Evolutionary conservation across 352 stramenopile species (phyloP).

Genomic region (Globisporangium carolinianum): DNA sequence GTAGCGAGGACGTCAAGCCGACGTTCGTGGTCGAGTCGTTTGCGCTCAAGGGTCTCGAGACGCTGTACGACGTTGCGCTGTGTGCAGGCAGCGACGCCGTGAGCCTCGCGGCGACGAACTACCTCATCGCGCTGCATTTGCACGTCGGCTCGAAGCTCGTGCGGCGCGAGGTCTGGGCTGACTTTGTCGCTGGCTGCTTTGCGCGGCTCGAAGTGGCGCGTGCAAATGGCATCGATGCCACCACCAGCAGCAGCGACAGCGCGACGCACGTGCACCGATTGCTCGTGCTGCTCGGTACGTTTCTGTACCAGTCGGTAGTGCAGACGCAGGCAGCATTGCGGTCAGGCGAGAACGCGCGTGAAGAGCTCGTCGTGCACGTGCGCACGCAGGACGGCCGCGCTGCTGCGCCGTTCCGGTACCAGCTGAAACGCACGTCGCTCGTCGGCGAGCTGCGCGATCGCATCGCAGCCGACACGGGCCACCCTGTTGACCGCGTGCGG

Average conservation of each 20-base stretch:
- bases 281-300: conserved; percentile 66
- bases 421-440: conserved; percentile 45
- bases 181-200: conserved; percentile 51
- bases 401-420: conserved; percentile 53
- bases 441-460: conserved; percentile 56
- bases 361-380: conserved; percentile 64
- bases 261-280: conserved; percentile 32
- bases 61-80: conserved; percentile 46
- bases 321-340: conserved; percentile 13
- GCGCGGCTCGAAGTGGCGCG: conserved; percentile 25
- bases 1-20: conserved; percentile 11
- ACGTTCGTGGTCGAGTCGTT: conserved; percentile 54
- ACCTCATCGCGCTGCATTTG: conserved; percentile 65
- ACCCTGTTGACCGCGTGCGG: conserved; percentile 54
- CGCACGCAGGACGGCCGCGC: conserved; percentile 58
- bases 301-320: conserved; percentile 59
- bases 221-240: not conserved
- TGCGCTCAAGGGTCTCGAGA: conserved; percentile 54
- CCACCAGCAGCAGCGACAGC: too few species aligned
- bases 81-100: conserved; percentile 30
- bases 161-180: conserved; percentile 57
- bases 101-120: conserved; percentile 49
- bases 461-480: conserved; percentile 54
- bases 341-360: conserved; percentile 18
- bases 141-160: conserved; percentile 65